Base-by-base conservation (phyloP, 2,329 filamentous ascomycete genomes). In the Nemania serpens region DNA sequence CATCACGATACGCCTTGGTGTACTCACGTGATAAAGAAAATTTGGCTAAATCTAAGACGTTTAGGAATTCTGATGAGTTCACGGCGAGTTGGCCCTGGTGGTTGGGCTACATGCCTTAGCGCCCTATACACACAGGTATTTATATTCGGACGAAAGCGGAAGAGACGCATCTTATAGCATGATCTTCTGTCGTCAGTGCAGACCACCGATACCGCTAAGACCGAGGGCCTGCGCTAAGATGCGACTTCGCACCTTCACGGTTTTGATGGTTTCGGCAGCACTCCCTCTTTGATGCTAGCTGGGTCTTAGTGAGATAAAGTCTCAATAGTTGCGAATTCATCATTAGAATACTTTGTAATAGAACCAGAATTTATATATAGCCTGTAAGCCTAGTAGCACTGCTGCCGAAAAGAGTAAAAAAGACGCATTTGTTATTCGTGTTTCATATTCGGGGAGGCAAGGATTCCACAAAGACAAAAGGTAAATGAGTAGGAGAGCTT, bases 1-100 rank as follows among this genome's bases (percentile, higher is more conserved):
- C 37, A 49, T 50, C 22, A n/a, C 47, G 36, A 37, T 56, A 57
- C 42, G 46, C 34, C 36, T 36, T 11, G 12, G 17, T 36, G 6
- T 17, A 15, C 52, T 56, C 53, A 52, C 53, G 58, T 57, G 58
- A 55, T 49, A 34, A 9, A 25, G 20, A 25, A 36, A 15, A 29
- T 2, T 42, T 6, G 20, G 42, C 22, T 20, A 15, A 10, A 20
- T 29, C 13, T 5, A 29, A 29, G 13, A 12, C 12, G 39, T 17
- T 29, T 2, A 25, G 11, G 43, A 11, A 46, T 13, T 46, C 13
- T 46, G 43, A 20, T n/a, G 22, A 6, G 20, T 15, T 36, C 22
- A 11, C 29, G 15, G 42, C 7, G n/a, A 25, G 41, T 33, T 55
- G 18, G 33, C 20, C n/a, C 1, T 29, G 25, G 25, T 18, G n/a